These are phyloP conservation scores for Hortaea werneckii DNA, from an alignment of 2,329 filamentous ascomycete species.

Conservation along the genomic window DNA sequence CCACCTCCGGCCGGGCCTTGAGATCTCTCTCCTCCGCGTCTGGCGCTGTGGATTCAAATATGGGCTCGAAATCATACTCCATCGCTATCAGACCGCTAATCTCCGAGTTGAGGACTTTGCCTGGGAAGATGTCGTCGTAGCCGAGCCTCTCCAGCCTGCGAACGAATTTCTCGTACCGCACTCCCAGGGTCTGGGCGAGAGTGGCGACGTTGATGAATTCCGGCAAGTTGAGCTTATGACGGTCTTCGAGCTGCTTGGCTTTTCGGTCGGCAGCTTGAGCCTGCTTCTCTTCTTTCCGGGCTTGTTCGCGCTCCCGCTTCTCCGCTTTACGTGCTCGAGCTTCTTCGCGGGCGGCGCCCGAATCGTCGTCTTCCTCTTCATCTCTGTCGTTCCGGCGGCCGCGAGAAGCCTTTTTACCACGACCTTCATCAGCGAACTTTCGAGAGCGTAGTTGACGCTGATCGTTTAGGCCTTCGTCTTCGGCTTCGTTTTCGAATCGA, in stretches of 20 bases:
- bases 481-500: background rate
- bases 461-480: conserved; percentile 4
- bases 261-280: conserved; percentile 11
- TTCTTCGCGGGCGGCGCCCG: conserved; percentile 15
- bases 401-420: conserved; percentile 4
- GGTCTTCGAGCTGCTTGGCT: conserved; percentile 12
- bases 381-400: conserved; percentile 11
- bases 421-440: conserved; percentile 10
- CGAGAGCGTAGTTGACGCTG: conserved; percentile 8
- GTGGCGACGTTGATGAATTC: conserved; percentile 87
- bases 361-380: conserved; percentile 21
- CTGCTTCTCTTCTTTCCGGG: conserved; percentile 2
- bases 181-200: conserved; percentile 62
- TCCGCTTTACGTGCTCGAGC: conserved; percentile 14
- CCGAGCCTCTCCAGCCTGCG: conserved; percentile 71
- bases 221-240: conserved; percentile 54
- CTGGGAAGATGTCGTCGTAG: conserved; percentile 72
- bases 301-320: conserved; percentile 6
- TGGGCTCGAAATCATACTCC: conserved; percentile 86
- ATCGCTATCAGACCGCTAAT: conserved; percentile 81
- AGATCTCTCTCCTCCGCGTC: conserved; percentile 58
- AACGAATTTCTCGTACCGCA: conserved; percentile 63
- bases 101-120: conserved; percentile 82
- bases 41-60: conserved; percentile 43
- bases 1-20: conserved; percentile 55